phyloP scores from a whole-genome alignment of 2,329 filamentous ascomycete species.

The Myriangium duriaei region DNA sequence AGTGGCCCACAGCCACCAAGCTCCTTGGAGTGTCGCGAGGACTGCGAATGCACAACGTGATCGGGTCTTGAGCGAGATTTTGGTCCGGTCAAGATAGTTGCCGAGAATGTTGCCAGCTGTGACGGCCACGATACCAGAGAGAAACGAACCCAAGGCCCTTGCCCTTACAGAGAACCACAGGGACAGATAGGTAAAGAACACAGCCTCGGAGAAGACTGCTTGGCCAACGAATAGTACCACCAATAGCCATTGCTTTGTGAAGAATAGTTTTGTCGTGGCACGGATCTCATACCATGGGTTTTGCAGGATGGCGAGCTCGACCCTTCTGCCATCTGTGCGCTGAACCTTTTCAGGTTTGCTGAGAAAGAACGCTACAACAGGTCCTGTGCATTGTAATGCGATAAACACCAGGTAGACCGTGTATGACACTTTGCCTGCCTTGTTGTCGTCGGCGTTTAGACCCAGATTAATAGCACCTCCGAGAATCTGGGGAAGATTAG shows the following conservation, averaged over 20 bases:
- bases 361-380: slow-evolving; percentile 51
- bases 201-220: slow-evolving; percentile 57
- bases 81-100: slow-evolving; percentile 48
- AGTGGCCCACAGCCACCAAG: slow-evolving; percentile 61
- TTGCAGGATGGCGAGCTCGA: slow-evolving; percentile 46
- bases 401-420: slow-evolving; percentile 60
- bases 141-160: slow-evolving; percentile 56
- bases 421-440: slow-evolving; percentile 55
- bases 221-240: slow-evolving; percentile 57
- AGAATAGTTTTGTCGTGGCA: slow-evolving; percentile 45
- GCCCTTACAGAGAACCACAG: slow-evolving; percentile 60
- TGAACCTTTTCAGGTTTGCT: slow-evolving; percentile 50
- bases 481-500: no score
- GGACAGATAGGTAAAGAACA: slow-evolving; percentile 51
- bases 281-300: slow-evolving; percentile 48
- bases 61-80: slow-evolving; percentile 41
- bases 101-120: slow-evolving; percentile 54
- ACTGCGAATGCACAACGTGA: slow-evolving; percentile 43
- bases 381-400: slow-evolving; percentile 52
- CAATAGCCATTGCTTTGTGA: slow-evolving; percentile 49
- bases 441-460: slow-evolving; percentile 44
- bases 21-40: slow-evolving; percentile 48
- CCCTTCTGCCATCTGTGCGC: slow-evolving; percentile 50
- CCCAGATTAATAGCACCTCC: slow-evolving; percentile 61
- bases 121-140: slow-evolving; percentile 56